Evolutionary conservation across 768 basidiomycete genomes (phyloP).

Genomic region (Brasilioporus rufonigricans): DNA sequence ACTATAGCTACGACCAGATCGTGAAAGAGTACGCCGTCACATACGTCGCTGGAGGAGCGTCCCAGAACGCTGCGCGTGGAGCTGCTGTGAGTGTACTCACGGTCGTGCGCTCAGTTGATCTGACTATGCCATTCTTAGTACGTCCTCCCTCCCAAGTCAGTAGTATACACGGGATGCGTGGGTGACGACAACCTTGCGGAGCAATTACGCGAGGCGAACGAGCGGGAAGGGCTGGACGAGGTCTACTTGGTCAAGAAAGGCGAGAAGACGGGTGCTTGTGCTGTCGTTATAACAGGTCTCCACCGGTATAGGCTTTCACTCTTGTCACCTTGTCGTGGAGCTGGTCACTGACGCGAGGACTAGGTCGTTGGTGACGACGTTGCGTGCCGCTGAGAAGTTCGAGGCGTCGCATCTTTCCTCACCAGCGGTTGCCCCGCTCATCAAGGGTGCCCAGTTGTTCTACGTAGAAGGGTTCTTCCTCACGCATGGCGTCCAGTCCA

Average conservation of each 20-base stretch:
- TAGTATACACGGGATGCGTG: constrained; percentile 93
- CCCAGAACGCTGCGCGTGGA: constrained; percentile 94
- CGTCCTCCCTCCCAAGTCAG: constrained; percentile 80
- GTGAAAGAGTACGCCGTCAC: constrained; percentile 70
- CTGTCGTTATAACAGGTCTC: constrained; percentile 92
- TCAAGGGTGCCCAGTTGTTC: constrained; percentile 80
- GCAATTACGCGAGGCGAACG: constrained; percentile 87
- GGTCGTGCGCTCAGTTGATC: neutral
- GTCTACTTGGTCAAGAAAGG: constrained; percentile 87
- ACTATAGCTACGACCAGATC: constrained; percentile 81
- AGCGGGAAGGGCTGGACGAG: constrained; percentile 84
- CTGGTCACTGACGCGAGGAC: neutral
- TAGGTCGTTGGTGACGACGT: constrained; percentile 90
- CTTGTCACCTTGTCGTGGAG: neutral
- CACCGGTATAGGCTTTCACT: constrained; percentile 55
- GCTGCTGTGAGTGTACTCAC: constrained; percentile 70
- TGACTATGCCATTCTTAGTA: constrained; percentile 51
- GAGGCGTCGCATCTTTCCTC: constrained; percentile 76
- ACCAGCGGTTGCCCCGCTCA: constrained; percentile 67
- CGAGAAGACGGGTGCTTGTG: constrained; percentile 93
- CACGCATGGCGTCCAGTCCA: constrained; percentile 80
- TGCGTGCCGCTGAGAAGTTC: constrained; percentile 90
- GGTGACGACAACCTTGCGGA: constrained; percentile 90
- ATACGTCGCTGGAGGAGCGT: constrained; percentile 96
- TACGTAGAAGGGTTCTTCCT: constrained; percentile 98